phyloP scores from a whole-genome alignment of 805 yeast species.

The Naumovozyma castellii region DNA sequence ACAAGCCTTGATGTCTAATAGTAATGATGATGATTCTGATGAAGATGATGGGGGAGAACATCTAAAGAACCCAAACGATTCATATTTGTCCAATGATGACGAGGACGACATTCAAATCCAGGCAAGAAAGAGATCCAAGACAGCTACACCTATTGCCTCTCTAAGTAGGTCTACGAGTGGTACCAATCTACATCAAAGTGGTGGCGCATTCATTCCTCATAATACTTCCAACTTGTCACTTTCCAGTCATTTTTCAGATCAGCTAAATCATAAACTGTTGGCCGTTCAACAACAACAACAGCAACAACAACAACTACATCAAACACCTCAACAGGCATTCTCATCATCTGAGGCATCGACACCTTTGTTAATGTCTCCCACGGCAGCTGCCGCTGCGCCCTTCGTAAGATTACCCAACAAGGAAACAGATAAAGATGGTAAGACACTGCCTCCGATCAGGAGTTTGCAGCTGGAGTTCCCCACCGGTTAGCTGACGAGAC shows the following conservation, averaged over 20 bases:
- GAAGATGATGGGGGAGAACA: conserved; percentile 5
- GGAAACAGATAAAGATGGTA: conserved; percentile 2
- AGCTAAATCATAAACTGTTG: conserved; percentile 15
- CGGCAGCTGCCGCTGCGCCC: too few species aligned
- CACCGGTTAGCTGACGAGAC: conserved; percentile 11
- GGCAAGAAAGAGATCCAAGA: conserved; percentile 22
- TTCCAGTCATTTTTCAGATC: conserved; percentile 8
- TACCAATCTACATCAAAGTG: conserved; percentile 8
- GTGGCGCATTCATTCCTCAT: neutral
- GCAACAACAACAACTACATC: conserved; percentile 1
- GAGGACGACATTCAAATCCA: conserved; percentile 14
- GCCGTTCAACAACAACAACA: conserved; percentile 13
- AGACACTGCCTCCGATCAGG: conserved; percentile 24
- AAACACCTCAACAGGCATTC: conserved; percentile 3
- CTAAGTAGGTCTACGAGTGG: conserved; percentile 21
- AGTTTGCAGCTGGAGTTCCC: conserved; percentile 28
- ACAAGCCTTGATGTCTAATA: conserved; percentile 11
- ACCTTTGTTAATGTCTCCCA: conserved; percentile 6
- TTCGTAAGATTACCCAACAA: conserved; percentile 2
- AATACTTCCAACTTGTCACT: neutral
- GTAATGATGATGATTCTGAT: conserved; percentile 10
- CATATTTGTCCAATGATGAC: conserved; percentile 7
- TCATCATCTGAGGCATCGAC: conserved; percentile 5
- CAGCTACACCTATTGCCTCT: conserved; percentile 20
- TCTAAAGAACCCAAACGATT: conserved; percentile 9